These are phyloP conservation scores for Moesziomyces sp. DNA, from an alignment of 1,284 basidiomycete species.

Conservation along the genomic window DNA sequence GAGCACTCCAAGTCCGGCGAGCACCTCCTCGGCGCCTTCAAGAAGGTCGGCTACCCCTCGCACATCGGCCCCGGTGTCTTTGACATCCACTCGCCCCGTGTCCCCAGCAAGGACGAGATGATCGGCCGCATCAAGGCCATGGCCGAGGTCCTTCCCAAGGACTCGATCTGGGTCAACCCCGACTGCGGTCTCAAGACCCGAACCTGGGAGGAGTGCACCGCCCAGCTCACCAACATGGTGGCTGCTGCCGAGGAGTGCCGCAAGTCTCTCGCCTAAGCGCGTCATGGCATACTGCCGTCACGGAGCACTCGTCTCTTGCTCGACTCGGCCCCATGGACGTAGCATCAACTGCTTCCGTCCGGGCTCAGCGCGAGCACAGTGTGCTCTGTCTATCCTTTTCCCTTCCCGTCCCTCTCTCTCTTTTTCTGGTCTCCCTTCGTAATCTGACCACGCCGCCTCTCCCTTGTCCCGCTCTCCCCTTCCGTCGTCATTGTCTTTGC, in stretches of 20 bases:
- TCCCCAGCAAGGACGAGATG: constrained; percentile 87
- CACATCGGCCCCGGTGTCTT: constrained; percentile 93
- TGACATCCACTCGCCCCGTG: constrained; percentile 99
- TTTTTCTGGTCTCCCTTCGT: constrained; percentile 16
- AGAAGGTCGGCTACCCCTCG: constrained; percentile 94
- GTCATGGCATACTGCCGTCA: neutral
- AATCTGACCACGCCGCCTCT: neutral
- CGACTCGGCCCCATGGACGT: constrained; percentile 12
- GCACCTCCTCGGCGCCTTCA: constrained; percentile 95
- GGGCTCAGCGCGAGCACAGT: constrained; percentile 3
- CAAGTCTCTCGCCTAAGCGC: constrained; percentile 70
- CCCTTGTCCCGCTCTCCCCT: constrained; percentile 6
- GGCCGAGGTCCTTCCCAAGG: constrained; percentile 66
- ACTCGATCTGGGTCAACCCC: constrained; percentile 83
- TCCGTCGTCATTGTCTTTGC: constrained; percentile 29
- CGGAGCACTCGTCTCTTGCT: constrained; percentile 1
- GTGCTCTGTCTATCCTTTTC: neutral
- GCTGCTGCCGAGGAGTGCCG: constrained; percentile 83
- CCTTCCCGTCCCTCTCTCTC: constrained; percentile 6
- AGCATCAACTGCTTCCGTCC: constrained; percentile 40
- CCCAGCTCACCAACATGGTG: constrained; percentile 66
- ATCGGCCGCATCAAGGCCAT: constrained; percentile 89
- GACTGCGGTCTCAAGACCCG: constrained; percentile 74
- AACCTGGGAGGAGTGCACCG: constrained; percentile 74
- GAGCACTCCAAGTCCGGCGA: constrained; percentile 75